Conservation (phyloP, 1,284 basidiomycete genomes). For the Malassezia pachydermatis region DNA sequence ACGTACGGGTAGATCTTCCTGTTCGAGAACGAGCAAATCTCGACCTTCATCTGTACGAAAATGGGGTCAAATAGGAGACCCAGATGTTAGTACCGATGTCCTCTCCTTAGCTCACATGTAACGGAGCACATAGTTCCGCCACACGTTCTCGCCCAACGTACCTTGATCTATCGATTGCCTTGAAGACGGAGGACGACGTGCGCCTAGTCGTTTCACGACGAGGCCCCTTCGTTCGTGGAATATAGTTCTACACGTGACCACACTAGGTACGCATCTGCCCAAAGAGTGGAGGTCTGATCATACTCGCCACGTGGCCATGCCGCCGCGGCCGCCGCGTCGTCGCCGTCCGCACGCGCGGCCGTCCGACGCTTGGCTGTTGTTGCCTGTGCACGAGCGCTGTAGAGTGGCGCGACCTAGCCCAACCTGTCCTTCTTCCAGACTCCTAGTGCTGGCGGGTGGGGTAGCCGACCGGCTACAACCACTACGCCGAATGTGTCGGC, state of each 20-base stretch:
- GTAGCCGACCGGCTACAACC: slow-evolving; percentile 19
- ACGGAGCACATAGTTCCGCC: background rate
- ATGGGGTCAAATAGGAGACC: background rate
- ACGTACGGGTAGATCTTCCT: slow-evolving; percentile 49
- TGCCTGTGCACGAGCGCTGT: slow-evolving; percentile 4
- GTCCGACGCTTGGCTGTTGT: background rate
- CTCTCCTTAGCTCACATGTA: background rate
- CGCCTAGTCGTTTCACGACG: background rate
- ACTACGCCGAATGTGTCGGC: slow-evolving; percentile 25
- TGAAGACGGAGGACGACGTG: slow-evolving; percentile 19
- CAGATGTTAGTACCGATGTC: slow-evolving; percentile 5
- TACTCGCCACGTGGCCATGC: background rate
- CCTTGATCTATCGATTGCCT: slow-evolving; percentile 17
- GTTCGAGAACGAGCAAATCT: slow-evolving; percentile 47
- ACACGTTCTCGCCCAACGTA: background rate
- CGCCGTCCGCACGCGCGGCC: background rate
- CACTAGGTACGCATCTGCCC: background rate
- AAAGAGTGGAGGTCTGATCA: background rate
- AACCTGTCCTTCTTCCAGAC: slow-evolving; percentile 37
- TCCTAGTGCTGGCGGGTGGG: slow-evolving; percentile 30
- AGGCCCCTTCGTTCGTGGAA: slow-evolving; percentile 1
- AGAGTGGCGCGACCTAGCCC: background rate
- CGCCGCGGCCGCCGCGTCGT: background rate
- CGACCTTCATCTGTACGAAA: slow-evolving; percentile 46
- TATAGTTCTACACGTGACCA: slow-evolving; percentile 15